These are phyloP conservation scores for Lotmaria passim DNA, from an alignment of 208 protist species.

Conservation along the genomic window DNA sequence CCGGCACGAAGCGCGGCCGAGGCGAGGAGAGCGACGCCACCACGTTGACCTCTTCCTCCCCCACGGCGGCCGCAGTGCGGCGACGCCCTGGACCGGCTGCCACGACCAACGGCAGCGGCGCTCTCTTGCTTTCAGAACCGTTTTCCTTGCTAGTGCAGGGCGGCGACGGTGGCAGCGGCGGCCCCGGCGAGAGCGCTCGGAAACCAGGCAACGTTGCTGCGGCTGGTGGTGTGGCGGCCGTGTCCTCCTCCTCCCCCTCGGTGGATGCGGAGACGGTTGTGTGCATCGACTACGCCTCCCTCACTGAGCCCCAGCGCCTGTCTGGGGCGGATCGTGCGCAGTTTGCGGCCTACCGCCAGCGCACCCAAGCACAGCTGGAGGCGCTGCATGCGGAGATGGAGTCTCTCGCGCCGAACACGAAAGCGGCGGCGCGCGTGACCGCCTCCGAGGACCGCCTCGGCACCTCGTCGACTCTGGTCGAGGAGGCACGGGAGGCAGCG, in stretches of 20 bases:
- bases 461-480: slow-evolving; percentile 71
- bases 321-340: slow-evolving; percentile 47
- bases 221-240: no score
- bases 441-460: slow-evolving; percentile 79
- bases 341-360: slow-evolving; percentile 66
- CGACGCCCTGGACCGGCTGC: not conserved
- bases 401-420: slow-evolving; percentile 83
- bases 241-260: slow-evolving; percentile 11
- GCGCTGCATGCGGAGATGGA: slow-evolving; percentile 74
- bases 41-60: not conserved
- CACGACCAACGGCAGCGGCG: slow-evolving; percentile 1
- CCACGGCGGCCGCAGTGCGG: not conserved
- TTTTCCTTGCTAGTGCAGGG: slow-evolving; percentile 55
- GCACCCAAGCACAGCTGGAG: slow-evolving; percentile 59
- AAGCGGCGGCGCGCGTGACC: slow-evolving; percentile 66
- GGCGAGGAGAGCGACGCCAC: slow-evolving; percentile 24
- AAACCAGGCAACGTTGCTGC: no score
- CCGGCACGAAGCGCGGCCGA: slow-evolving; percentile 56
- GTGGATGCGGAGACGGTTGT: slow-evolving; percentile 31
- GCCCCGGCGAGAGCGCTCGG: slow-evolving; percentile 1
- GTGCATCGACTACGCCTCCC: slow-evolving; percentile 75
- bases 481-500: slow-evolving; percentile 67
- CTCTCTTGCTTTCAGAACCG: slow-evolving; percentile 56
- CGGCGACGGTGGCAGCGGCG: no score
- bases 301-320: slow-evolving; percentile 58